A percentile compares a stretch with the other conserved stretches of the same genome.
phyloP scores from a whole-genome alignment of 2,329 filamentous ascomycete genomes.

The Onygenales sp. region DNA sequence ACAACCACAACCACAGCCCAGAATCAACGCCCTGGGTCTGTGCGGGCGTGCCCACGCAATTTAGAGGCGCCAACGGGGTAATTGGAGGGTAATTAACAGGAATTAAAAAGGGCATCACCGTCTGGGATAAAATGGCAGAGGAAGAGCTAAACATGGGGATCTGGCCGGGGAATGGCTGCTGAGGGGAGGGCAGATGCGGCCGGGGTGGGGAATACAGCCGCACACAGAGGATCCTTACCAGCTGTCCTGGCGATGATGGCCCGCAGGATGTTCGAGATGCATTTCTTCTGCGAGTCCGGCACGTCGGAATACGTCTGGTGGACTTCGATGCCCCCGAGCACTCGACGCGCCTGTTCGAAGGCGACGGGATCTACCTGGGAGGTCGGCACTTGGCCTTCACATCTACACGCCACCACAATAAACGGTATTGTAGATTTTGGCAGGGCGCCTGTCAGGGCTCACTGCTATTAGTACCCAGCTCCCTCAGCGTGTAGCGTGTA shows the following conservation, averaged over 20 bases:
- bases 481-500: conserved; percentile 11
- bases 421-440: conserved; percentile 64
- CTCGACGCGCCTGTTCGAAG: conserved; percentile 54
- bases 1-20: background rate
- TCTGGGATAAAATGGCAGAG: background rate
- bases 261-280: conserved; percentile 65
- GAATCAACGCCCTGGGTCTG: too few relatives aligned
- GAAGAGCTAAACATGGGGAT: background rate
- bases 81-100: background rate
- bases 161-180: background rate
- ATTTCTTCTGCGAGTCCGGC: conserved; percentile 63
- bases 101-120: background rate
- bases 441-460: conserved; percentile 52
- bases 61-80: background rate
- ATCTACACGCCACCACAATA: conserved; percentile 80
- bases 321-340: conserved; percentile 57
- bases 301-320: conserved; percentile 63
- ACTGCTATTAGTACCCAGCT: background rate
- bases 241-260: conserved; percentile 58
- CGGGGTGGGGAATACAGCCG: conserved; percentile 5
- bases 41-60: too few relatives aligned
- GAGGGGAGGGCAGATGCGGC: background rate
- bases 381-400: conserved; percentile 62
- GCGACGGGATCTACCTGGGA: conserved; percentile 62
- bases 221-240: conserved; percentile 44